Evolutionary conservation across 257 asterid species (phyloP), one percentile per base, ranked within the genome.

Genomic region (Asclepias syriaca): DNA sequence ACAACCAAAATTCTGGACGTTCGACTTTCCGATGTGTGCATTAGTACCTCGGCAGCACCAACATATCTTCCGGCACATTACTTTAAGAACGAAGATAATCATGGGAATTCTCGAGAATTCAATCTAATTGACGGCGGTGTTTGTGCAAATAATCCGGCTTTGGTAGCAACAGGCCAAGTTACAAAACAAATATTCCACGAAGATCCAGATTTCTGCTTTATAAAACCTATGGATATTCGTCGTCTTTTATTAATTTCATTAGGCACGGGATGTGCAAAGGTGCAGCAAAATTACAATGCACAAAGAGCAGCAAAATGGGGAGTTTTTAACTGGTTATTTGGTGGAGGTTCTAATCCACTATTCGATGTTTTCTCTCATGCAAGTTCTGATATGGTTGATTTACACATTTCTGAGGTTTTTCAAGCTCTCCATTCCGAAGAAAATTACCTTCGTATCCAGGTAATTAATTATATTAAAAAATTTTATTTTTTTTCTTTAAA

Each of bases 1-100:
- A 21, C 43, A 37, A 76, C 61, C 13, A 39, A 79, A 3, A 45
- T 24, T 1, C 19, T 70, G 43, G 81, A 88, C 73, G 89, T 87
- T 14, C 70, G 64, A 1, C n/a, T 88, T 13, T 74, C 86, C 1
- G 94, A 88, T 64, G 76, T 84, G 70, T 82, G 88, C 81, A 83
- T 88, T 24, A 71, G 89, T 66, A 86, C 94, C 0, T 86, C 91
- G 0, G 94, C 94, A 6, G 91, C 94, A 55, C 94, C 91, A 1
- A 86, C 89, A 4, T 71, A 61, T 75, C 77, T 86, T 49, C 90
- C 91, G 0, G 82, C 88, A 18, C 71, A 88, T 72, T 15, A 51
- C 70, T 88, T 88, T 72, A 81, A 51, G 49, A 80, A 63, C 50
- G 51, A 69, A 29, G 82, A 57, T 66, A 27, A 18, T 0, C 16